Base-by-base conservation (phyloP, 495 filamentous ascomycete genomes). In the Penicillium psychrofluorescens region DNA sequence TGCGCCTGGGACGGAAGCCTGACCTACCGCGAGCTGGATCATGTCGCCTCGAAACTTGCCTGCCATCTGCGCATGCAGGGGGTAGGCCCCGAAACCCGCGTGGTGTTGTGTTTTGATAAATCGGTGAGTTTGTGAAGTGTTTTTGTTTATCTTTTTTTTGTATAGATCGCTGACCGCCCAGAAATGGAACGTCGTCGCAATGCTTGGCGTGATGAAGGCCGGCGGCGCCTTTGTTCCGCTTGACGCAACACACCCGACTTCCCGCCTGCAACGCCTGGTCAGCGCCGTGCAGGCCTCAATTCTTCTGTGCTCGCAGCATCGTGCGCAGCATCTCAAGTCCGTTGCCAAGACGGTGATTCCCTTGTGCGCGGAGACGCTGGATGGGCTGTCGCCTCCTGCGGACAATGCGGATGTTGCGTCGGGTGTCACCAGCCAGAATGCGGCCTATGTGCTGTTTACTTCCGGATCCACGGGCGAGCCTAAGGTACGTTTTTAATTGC, bases 1-100 rank as follows among this genome's bases (percentile, higher is more conserved):
- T 69, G 63, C 37, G 60, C 73, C 2, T 83, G 80, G 79, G 81
- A 85, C 62, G 80, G 79, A 12, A 62, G 44, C 27, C 62, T 84
- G 45, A 79, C 78, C 1, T 84, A 75, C 50, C 46, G 47, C 14
- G 69, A 84, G 37, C 57, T 84, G 29, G 71, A 80, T 22, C 33
- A 46, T 0, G 50, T 72, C 28, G 70, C 78, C 4, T 46, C 66
- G 50, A 53, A 60, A 54, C 11, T 85, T 16, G 78, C 78, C 4
- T 54, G 36, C 8, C 53, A 69, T 36, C 53, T 79, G 8, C 59
- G 68, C 27, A 57, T 61, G 43, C 64, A 73, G 36, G 73, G 75
- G 1, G 68, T 78, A 22, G 62, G 68, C 3, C 62, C 71, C 1
- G 75, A 74, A 54, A 54, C 53, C 16, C 54, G 72, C 15, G 75